Evolutionary conservation across 352 stramenopile genomes (phyloP).

Genomic region (Globisporangium cystogenes): DNA sequence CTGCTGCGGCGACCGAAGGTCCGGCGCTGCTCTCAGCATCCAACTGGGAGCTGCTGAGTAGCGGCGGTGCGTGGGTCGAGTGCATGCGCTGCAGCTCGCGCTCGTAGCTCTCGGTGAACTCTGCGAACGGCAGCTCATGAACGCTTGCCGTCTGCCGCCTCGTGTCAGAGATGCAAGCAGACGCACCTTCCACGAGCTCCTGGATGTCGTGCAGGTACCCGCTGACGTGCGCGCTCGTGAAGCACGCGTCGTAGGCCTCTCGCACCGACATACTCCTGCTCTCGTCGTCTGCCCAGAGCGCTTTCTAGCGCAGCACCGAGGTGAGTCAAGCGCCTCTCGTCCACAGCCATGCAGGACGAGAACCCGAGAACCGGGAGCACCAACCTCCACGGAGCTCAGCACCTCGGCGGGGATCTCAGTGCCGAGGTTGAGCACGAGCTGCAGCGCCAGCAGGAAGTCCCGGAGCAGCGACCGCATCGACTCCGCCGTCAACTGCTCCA

Average conservation of each 20-base stretch:
- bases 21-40: neutral
- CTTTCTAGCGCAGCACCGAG: slow-evolving; percentile 18
- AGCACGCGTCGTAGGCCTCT: slow-evolving; percentile 52
- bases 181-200: slow-evolving; percentile 31
- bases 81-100: slow-evolving; percentile 6
- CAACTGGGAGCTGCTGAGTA: neutral
- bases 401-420: slow-evolving; percentile 27
- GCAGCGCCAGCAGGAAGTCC: slow-evolving; percentile 33
- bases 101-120: slow-evolving; percentile 5
- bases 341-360: neutral
- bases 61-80: neutral
- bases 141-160: neutral
- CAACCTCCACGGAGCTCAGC: slow-evolving; percentile 22
- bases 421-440: slow-evolving; percentile 31
- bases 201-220: slow-evolving; percentile 53
- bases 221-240: slow-evolving; percentile 49
- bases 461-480: slow-evolving; percentile 33
- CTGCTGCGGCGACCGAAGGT: neutral
- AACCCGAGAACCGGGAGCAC: neutral
- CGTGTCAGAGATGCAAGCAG: neutral
- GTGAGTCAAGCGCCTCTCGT: too few species aligned
- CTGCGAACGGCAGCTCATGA: neutral
- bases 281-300: slow-evolving; percentile 33
- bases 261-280: slow-evolving; percentile 27
- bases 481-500: slow-evolving; percentile 31